Conservation (phyloP, 768 basidiomycete species). For the Tulasnella sp. region DNA sequence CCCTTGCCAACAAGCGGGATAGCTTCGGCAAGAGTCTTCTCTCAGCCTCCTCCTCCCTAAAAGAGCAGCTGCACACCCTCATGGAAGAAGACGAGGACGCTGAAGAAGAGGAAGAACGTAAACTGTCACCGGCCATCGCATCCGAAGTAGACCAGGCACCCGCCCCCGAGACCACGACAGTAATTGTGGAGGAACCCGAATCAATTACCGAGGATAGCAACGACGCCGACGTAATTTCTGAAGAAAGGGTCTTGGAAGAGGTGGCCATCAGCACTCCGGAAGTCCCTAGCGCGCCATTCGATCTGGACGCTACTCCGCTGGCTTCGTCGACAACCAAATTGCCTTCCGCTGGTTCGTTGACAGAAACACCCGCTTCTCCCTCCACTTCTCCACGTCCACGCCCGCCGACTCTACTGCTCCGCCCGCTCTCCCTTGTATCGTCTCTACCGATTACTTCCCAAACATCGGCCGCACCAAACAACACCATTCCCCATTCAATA, state of each 20-base stretch:
- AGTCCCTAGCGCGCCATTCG: slow-evolving; percentile 52
- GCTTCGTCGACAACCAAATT: slow-evolving; percentile 72
- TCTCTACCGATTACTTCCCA: slow-evolving; percentile 34
- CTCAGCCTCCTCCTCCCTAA: slow-evolving; percentile 58
- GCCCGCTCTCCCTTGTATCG: slow-evolving; percentile 35
- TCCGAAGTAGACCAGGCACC: slow-evolving; percentile 36
- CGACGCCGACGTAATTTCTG: slow-evolving; percentile 6
- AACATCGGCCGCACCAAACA: slow-evolving; percentile 32
- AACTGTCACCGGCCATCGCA: slow-evolving; percentile 32
- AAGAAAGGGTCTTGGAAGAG: slow-evolving; percentile 1
- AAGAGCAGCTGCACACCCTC: slow-evolving; percentile 77
- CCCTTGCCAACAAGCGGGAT: slow-evolving; percentile 69
- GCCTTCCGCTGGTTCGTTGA: slow-evolving; percentile 46
- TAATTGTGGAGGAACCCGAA: slow-evolving; percentile 21
- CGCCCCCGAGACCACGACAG: slow-evolving; percentile 33
- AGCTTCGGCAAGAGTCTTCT: slow-evolving; percentile 70
- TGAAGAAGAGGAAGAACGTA: slow-evolving; percentile 53
- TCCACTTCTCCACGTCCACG: slow-evolving; percentile 26
- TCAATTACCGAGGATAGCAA: slow-evolving; percentile 21
- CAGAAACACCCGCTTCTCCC: slow-evolving; percentile 36
- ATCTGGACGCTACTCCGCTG: slow-evolving; percentile 43
- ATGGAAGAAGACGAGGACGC: slow-evolving; percentile 89
- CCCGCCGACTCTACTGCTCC: slow-evolving; percentile 31
- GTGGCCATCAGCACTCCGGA: not conserved
- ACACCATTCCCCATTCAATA: slow-evolving; percentile 54